Evolutionary conservation across 371 early-diverging fungal species (phyloP).

Genomic region (Dichotomocladium elegans): DNA sequence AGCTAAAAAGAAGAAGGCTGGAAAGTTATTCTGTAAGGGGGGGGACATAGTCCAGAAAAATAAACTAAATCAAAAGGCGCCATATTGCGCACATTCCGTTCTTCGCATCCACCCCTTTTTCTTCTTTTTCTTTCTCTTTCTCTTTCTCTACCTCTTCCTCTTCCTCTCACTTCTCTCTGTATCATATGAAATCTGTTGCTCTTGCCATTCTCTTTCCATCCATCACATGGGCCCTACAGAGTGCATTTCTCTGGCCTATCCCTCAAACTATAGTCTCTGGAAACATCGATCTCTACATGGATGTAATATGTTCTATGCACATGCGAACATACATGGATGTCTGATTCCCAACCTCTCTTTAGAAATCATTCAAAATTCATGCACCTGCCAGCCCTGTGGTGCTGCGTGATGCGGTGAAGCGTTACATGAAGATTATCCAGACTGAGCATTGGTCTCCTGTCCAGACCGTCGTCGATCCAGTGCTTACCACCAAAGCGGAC

Average conservation of each 20-base stretch:
- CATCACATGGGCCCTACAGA: slow-evolving; percentile 7
- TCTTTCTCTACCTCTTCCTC: neutral
- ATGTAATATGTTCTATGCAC: neutral
- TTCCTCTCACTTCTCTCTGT: too few species aligned
- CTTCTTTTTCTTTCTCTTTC: neutral
- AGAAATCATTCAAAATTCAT: slow-evolving; percentile 16
- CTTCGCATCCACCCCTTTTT: neutral
- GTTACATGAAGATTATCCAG: slow-evolving; percentile 31
- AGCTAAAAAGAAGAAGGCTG: slow-evolving; percentile 7
- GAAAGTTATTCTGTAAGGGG: neutral
- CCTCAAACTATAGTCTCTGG: slow-evolving; percentile 27
- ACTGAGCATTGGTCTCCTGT: slow-evolving; percentile 37
- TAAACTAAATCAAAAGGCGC: too few species aligned
- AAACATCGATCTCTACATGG: slow-evolving; percentile 18
- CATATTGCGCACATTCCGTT: slow-evolving; percentile 3
- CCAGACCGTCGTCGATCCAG: neutral
- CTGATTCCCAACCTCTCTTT: neutral
- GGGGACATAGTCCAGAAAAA: too few species aligned
- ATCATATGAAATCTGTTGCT: neutral
- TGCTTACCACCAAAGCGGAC: neutral
- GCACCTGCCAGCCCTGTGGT: slow-evolving; percentile 12
- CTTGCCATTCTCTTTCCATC: neutral
- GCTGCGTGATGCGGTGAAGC: slow-evolving; percentile 26
- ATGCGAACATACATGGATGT: neutral
- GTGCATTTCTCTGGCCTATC: slow-evolving; percentile 21